phyloP scores from a whole-genome alignment of 2,329 filamentous ascomycete genomes.

The Colletotrichum salicis region DNA sequence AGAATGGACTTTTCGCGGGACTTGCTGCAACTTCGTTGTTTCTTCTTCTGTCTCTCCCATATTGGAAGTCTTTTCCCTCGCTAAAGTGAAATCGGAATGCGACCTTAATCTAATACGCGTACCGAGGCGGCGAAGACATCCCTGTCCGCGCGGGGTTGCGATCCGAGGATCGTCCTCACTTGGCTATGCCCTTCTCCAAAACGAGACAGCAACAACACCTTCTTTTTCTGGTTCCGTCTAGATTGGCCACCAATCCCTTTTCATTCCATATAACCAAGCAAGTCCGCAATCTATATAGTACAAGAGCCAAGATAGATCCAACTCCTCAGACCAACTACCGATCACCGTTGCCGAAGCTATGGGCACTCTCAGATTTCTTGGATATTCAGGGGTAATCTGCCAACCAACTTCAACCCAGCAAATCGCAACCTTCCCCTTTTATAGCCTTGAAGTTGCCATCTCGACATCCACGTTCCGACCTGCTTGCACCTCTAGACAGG shows the following conservation, averaged over 20 bases:
- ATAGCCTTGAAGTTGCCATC: neutral
- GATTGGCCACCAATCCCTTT: neutral
- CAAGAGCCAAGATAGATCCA: neutral
- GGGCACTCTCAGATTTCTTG: neutral
- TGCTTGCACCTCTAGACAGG: neutral
- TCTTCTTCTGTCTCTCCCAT: too few relatives aligned
- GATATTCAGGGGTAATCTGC: neutral
- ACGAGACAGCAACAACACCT: neutral
- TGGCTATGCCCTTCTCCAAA: neutral
- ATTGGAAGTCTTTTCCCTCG: neutral
- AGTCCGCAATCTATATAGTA: neutral
- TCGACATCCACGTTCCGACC: neutral
- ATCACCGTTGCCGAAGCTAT: constrained; percentile 8
- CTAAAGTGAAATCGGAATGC: neutral
- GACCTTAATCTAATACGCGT: neutral
- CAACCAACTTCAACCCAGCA: neutral
- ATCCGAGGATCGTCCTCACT: neutral
- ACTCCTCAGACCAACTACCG: constrained; percentile 1
- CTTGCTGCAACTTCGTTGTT: neutral
- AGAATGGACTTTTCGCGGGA: neutral
- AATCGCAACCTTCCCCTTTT: constrained; percentile 5
- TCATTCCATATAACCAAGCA: neutral
- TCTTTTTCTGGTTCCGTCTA: neutral
- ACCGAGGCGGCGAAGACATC: neutral
- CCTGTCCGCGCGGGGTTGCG: constrained; percentile 12